These are phyloP conservation scores for Suillus ampliporus DNA, from an alignment of 768 basidiomycete genomes.

Conservation along the genomic window DNA sequence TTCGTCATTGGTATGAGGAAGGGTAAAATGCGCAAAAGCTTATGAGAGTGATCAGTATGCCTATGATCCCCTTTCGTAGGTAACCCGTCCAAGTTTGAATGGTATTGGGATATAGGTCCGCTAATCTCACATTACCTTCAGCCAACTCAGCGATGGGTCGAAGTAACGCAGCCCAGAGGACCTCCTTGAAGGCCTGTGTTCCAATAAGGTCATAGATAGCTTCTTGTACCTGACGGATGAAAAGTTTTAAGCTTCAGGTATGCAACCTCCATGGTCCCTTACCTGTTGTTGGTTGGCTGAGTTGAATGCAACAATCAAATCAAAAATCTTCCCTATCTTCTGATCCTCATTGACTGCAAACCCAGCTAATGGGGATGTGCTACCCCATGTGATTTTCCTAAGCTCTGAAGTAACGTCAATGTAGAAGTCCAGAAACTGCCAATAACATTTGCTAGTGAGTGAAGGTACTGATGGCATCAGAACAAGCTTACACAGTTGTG, in stretches of 20 bases:
- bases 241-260: background rate
- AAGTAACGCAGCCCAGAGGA: background rate
- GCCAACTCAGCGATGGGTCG: background rate
- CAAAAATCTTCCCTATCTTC: background rate
- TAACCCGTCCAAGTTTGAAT: background rate
- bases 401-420: background rate
- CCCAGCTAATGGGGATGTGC: background rate
- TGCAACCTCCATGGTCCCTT: background rate
- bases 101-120: background rate
- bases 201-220: background rate
- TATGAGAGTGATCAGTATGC: background rate
- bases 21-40: background rate
- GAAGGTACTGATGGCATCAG: background rate
- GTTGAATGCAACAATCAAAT: background rate
- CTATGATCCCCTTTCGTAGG: background rate
- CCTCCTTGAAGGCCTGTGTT: slow-evolving; percentile 1
- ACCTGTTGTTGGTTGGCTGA: background rate
- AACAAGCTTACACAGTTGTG: background rate
- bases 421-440: background rate
- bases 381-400: background rate
- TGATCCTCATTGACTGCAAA: background rate
- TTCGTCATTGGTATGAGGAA: background rate
- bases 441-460: background rate
- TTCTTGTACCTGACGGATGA: background rate
- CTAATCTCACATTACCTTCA: background rate